Evolutionary conservation across 768 basidiomycete genomes (phyloP), one percentile per base, ranked within the genome.

Genomic region (Sutorius australiensis): DNA sequence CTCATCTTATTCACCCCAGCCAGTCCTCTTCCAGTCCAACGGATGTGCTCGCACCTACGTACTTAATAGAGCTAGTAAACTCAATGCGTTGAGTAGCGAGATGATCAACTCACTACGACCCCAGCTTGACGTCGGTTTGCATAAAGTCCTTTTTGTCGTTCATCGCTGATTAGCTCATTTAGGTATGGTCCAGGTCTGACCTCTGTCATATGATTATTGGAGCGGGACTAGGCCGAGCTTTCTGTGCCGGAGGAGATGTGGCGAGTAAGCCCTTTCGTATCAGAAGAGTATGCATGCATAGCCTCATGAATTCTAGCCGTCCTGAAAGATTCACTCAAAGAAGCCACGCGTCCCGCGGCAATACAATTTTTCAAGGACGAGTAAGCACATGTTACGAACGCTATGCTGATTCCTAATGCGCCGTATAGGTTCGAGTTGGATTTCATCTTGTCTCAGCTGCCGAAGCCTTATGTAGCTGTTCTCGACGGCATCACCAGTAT

Each of bases 191-290:
- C 55, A 71, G 77, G 33, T 84, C 89, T 28, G 79, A 86, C 46
- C 77, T 91, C 7, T 84, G 84, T 59, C 79, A 80, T 51, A 77
- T 86, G 28, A 81, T 97, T 54, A 78, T 92, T 34, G 88, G 86
- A 32, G 79, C 80, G 31, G 89, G 89, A 21, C 69, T 71, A 12
- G 87, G 86, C 4, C 77, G 83, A 53, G 90, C 87, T 12, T 98
- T 98, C 67, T 98, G 94, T 63, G 87, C 91, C 6, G 97, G 97
- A 13, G 97, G 97, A 40, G 97, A 99, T 70, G 89, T 99, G 52
- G 85, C 82, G 54, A 75, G 95, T 95, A 61, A 71, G 87, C 77
- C 19, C 28, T 56, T 50, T 56, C 38, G 24, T 4, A 45, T 40
- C 21, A 31, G 43, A 27, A 44, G 31, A 13, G 39, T 46, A n/a